Evolutionary conservation across 208 protist species (phyloP).

Genomic region (Tritrichomonas foetus): DNA sequence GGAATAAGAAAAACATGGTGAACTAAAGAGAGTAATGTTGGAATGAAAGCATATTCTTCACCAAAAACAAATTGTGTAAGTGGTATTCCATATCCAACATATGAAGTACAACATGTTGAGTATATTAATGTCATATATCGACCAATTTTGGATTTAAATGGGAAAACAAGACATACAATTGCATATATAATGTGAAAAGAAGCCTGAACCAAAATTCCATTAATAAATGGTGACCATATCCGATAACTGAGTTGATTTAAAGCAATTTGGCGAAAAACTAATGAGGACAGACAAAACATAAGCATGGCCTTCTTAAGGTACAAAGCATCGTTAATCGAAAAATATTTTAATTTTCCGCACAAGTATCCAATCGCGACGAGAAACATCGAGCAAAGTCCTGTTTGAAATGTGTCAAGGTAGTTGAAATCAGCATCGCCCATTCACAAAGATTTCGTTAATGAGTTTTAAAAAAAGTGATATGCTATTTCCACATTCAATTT

Average conservation of each 20-base stretch:
- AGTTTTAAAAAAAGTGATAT: no score
- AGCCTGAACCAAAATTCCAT: background rate
- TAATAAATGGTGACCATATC: background rate
- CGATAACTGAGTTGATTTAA: no score
- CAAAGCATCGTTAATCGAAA: background rate
- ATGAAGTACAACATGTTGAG: background rate
- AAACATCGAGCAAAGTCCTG: background rate
- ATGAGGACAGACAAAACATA: background rate
- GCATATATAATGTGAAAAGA: background rate
- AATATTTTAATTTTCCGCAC: background rate
- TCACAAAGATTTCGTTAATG: no score
- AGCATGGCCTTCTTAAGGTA: background rate
- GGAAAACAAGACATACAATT: background rate
- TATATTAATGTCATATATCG: background rate
- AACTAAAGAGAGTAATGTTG: background rate
- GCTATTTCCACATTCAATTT: no score
- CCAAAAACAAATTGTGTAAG: background rate
- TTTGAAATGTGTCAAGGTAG: conserved; percentile 4
- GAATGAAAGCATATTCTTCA: background rate
- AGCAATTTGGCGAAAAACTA: background rate
- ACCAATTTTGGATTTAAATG: background rate
- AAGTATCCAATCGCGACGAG: background rate
- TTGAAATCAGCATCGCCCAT: no score
- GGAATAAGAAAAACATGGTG: no score
- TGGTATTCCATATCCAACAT: background rate